Conservation (phyloP, 78 protist genomes). For the Isochrysis galbana region DNA sequence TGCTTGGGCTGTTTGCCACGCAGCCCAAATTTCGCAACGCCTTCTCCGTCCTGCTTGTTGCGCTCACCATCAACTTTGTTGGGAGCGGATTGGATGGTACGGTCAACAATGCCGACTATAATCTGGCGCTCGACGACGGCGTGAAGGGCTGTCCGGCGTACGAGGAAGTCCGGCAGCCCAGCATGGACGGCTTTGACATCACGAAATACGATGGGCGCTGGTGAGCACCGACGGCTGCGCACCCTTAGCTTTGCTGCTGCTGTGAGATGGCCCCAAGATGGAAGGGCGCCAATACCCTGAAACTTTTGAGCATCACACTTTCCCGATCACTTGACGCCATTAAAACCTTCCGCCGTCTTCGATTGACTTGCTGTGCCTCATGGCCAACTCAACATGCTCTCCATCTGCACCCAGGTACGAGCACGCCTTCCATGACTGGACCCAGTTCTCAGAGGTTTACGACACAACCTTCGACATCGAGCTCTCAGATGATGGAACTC, state of each 20-base stretch:
- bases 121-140: conserved; percentile 26
- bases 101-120: not conserved
- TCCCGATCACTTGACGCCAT: too few species aligned
- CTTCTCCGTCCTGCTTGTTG: not conserved
- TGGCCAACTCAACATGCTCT: too few species aligned
- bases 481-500: not conserved
- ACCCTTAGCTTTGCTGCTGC: too few species aligned
- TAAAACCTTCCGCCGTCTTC: too few species aligned
- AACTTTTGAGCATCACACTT: too few species aligned
- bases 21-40: not conserved
- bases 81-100: not conserved
- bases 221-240: not conserved
- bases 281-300: too few species aligned
- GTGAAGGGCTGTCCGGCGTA: conserved; percentile 17
- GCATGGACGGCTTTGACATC: not conserved
- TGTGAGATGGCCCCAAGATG: too few species aligned
- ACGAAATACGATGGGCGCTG: not conserved
- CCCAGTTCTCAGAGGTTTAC: conserved; percentile 16
- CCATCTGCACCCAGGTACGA: too few species aligned
- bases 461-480: conserved; percentile 8
- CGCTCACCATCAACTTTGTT: not conserved
- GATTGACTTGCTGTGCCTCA: too few species aligned
- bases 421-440: not conserved
- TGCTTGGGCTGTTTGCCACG: not conserved
- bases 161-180: conserved; percentile 11